phyloP scores from a whole-genome alignment of 2,329 filamentous ascomycete genomes.

The Colletotrichum phormii region DNA sequence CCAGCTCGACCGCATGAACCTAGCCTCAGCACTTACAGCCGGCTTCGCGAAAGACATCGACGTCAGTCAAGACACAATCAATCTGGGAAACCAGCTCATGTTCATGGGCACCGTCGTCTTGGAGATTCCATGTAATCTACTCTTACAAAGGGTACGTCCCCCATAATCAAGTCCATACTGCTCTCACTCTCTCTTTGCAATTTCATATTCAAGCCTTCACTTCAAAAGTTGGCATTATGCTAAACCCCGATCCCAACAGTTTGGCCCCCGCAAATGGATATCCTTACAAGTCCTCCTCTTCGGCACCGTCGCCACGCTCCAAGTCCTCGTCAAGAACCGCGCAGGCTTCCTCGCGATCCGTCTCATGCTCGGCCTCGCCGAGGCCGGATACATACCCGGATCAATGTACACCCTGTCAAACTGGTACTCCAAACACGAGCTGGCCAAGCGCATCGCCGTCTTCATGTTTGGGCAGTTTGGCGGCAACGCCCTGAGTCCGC shows the following conservation, averaged over 20 bases:
- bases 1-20: conserved; percentile 64
- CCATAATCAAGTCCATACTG: not conserved
- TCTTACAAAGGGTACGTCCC: conserved; percentile 46
- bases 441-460: conserved; percentile 59
- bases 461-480: conserved; percentile 67
- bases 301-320: conserved; percentile 57
- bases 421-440: conserved; percentile 60
- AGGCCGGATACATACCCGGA: conserved; percentile 64
- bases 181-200: not conserved
- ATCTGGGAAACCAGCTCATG: conserved; percentile 65
- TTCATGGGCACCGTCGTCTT: conserved; percentile 61
- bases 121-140: conserved; percentile 65
- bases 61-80: conserved; percentile 59
- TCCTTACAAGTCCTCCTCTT: conserved; percentile 60
- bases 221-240: not conserved
- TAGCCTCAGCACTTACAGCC: conserved; percentile 61
- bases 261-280: conserved; percentile 61
- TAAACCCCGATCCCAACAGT: conserved; percentile 39
- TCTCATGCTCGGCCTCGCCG: conserved; percentile 58
- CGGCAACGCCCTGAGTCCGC: conserved; percentile 59
- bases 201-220: no score
- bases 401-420: conserved; percentile 63
- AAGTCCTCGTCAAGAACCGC: conserved; percentile 55
- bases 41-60: conserved; percentile 57
- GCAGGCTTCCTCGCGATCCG: conserved; percentile 58